Evolutionary conservation across 2,329 filamentous ascomycete species (phyloP).

Genomic region (Fusarium keratoplasticum): DNA sequence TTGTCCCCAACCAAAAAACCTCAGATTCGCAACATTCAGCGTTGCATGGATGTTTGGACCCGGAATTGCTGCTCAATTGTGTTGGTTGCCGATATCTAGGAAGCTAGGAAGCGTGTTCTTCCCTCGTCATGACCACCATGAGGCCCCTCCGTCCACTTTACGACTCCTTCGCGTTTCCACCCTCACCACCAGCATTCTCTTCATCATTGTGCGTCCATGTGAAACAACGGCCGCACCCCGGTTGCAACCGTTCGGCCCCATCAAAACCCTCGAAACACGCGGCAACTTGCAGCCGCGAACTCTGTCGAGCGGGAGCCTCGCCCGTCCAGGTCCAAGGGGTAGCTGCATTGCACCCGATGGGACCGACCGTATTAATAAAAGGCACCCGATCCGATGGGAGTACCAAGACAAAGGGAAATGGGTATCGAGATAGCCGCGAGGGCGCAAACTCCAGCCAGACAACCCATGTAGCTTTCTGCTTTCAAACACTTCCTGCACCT

Average conservation of each 20-base stretch:
- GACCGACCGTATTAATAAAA: constrained; percentile 23
- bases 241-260: constrained; percentile 33
- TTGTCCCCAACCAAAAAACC: constrained; percentile 15
- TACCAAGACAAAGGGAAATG: constrained; percentile 25
- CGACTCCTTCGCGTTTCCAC: constrained; percentile 27
- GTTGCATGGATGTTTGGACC: constrained; percentile 35
- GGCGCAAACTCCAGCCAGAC: constrained; percentile 34
- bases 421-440: constrained; percentile 21
- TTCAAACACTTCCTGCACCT: constrained; percentile 2
- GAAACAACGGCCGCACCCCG: constrained; percentile 40
- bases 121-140: constrained; percentile 21
- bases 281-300: constrained; percentile 34
- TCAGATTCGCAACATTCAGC: constrained; percentile 35
- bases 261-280: constrained; percentile 40
- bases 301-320: constrained; percentile 16
- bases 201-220: constrained; percentile 30
- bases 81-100: constrained; percentile 32
- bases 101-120: constrained; percentile 13
- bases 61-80: constrained; percentile 31
- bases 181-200: constrained; percentile 28
- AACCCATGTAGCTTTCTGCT: constrained; percentile 16
- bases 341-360: constrained; percentile 25
- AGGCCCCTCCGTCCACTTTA: constrained; percentile 22
- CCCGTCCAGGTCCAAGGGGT: constrained; percentile 19
- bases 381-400: constrained; percentile 21